Percentiles rank a stretch among this genome's conserved stretches.
These are phyloP conservation scores for Claviceps paspali DNA, from an alignment of 2,329 filamentous ascomycete species.

Conservation along the genomic window DNA sequence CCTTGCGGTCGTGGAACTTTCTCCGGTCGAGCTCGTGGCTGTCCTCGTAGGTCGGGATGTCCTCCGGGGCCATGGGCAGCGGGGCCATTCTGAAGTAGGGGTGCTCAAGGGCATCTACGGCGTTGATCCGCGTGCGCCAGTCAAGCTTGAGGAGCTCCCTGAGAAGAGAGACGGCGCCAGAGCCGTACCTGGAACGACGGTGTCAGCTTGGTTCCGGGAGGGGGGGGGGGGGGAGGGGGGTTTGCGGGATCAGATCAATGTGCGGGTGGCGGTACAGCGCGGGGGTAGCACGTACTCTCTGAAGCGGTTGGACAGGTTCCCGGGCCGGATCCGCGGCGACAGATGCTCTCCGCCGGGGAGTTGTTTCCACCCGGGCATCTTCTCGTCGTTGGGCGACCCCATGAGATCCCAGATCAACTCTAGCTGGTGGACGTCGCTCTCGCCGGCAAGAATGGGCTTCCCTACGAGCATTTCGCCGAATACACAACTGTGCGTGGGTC, in stretches of 20 bases:
- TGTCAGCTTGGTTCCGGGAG: no score
- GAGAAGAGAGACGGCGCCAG: constrained; percentile 62
- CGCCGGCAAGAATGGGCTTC: constrained; percentile 82
- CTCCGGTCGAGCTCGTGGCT: constrained; percentile 92
- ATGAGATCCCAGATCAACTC: constrained; percentile 90
- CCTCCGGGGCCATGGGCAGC: constrained; percentile 63
- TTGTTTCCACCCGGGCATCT: constrained; percentile 78
- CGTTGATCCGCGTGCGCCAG: constrained; percentile 79
- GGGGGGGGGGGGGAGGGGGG: no score
- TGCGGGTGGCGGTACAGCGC: no score
- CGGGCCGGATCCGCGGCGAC: constrained; percentile 41
- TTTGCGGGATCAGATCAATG: no score
- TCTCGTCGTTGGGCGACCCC: constrained; percentile 76
- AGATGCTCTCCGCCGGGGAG: constrained; percentile 71
- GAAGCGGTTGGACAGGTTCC: constrained; percentile 61
- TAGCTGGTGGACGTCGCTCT: constrained; percentile 77
- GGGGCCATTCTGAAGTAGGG: constrained; percentile 76
- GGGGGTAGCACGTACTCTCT: constrained; percentile 39
- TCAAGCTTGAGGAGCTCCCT: constrained; percentile 75
- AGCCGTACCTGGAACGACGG: constrained; percentile 37
- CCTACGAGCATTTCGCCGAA: constrained; percentile 96
- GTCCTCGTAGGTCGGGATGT: constrained; percentile 84
- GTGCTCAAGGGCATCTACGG: constrained; percentile 83
- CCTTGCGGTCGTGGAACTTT: constrained; percentile 76
- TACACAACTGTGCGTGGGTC: constrained; percentile 54